Evolutionary conservation across 495 filamentous ascomycete genomes (phyloP), one percentile per base, ranked within the genome.

Genomic region (Pseudomonodictys pantanalensis): DNA sequence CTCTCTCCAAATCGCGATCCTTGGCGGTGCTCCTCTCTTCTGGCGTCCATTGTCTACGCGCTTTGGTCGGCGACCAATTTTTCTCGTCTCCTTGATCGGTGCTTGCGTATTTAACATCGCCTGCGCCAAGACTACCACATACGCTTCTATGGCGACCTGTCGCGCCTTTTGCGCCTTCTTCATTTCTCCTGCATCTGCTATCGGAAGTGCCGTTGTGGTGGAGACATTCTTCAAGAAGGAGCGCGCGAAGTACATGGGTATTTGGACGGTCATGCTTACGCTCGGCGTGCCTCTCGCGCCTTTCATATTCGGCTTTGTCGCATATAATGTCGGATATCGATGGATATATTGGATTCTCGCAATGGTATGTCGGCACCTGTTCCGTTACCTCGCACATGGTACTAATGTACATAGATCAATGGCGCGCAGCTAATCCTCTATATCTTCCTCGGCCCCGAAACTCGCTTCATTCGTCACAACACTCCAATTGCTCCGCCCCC

Each of bases 21-120:
- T 79, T 6, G 78, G 80, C 25, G 72, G 70, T 15, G 74, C 77
- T 0, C 80, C 80, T 0, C 58, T 82, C 0, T 72, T 82, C 52
- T 81, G 80, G 77, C 77, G 78, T n/a, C 82, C 82, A 0, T 49
- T 84, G n/a, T 78, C 81, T 5, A 80, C 81, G 52, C 71, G 79
- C 9, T 84, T 71, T 52, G 81, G 82, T 3, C 75, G 80, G n/a
- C 77, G 81, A 2, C 78, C 77, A 4, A 72, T 81, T 29, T 76
- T 81, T 29, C 69, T 84, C 7, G 32, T 81, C 5, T 81, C 79
- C 5, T 66, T 76, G 1, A 51, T 79, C 9, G 68, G 73, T 35
- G 74, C 76, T 58, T 62, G 76, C 1, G 67, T 78, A 1, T 76
- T 75, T 48, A 79, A 79, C 17, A 67, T 75, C 15, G 77, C 75